These are phyloP conservation scores for Macrolepiota dolichaula DNA, from an alignment of 768 basidiomycete species.

Conservation along the genomic window DNA sequence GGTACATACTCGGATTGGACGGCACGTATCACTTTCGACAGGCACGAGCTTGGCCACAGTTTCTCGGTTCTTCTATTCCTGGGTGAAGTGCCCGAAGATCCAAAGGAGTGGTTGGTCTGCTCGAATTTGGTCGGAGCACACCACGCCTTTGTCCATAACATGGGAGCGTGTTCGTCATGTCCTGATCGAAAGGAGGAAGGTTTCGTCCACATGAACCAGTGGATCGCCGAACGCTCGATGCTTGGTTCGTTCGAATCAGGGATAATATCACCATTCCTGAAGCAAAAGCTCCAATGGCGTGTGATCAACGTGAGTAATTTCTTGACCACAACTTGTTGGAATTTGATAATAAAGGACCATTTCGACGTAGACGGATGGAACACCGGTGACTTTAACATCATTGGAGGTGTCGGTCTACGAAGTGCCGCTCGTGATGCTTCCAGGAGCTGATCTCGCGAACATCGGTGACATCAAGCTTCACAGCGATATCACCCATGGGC, in stretches of 20 bases:
- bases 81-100: constrained; percentile 34
- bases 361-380: constrained; percentile 11
- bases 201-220: constrained; percentile 35
- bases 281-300: constrained; percentile 33
- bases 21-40: constrained; percentile 36
- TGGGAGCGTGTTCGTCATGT: constrained; percentile 38
- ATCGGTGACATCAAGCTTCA: neutral
- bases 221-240: constrained; percentile 22
- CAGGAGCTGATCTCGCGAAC: neutral
- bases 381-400: neutral
- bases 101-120: constrained; percentile 31
- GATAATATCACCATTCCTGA: constrained; percentile 34
- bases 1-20: constrained; percentile 35
- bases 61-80: constrained; percentile 48
- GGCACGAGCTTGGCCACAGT: constrained; percentile 38
- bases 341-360: no score
- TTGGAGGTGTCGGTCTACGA: neutral
- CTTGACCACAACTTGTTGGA: no score
- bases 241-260: constrained; percentile 26
- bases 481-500: neutral
- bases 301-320: constrained; percentile 23
- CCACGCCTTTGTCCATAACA: constrained; percentile 36
- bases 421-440: neutral
- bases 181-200: constrained; percentile 30
- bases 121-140: constrained; percentile 40